These are phyloP conservation scores for Ceratocystis colombiana DNA, from an alignment of 2,329 filamentous ascomycete species.

Conservation along the genomic window DNA sequence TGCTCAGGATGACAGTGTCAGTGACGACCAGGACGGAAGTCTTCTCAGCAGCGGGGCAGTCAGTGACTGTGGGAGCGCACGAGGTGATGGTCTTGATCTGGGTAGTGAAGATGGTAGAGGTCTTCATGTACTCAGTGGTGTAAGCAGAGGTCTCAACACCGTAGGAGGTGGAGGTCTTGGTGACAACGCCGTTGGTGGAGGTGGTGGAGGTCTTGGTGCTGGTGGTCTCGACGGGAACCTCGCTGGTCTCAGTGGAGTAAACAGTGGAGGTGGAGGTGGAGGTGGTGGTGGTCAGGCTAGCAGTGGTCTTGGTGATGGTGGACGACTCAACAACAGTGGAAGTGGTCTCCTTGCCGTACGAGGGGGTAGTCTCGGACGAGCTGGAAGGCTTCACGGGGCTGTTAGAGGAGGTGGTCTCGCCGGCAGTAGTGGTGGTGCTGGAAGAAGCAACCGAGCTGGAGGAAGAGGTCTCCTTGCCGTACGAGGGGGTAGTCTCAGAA, in stretches of 20 bases:
- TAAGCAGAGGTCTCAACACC: constrained; percentile 26
- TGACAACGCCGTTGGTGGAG: constrained; percentile 21
- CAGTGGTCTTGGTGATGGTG: constrained; percentile 28
- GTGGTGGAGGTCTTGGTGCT: constrained; percentile 23
- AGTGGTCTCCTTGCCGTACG: constrained; percentile 25
- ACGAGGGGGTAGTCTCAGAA: constrained; percentile 12
- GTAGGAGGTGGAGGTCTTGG: constrained; percentile 20
- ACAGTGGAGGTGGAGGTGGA: constrained; percentile 21
- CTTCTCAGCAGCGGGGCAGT: constrained; percentile 42
- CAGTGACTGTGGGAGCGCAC: constrained; percentile 38
- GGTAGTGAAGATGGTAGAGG: constrained; percentile 44
- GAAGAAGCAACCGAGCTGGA: background rate
- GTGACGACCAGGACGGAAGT: constrained; percentile 41
- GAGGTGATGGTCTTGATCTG: constrained; percentile 42
- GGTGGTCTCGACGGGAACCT: constrained; percentile 24
- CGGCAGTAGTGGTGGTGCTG: constrained; percentile 9
- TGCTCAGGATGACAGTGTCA: constrained; percentile 46
- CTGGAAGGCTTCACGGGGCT: constrained; percentile 25
- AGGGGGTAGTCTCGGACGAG: constrained; percentile 17
- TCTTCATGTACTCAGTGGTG: constrained; percentile 36
- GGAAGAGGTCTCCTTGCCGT: constrained; percentile 20
- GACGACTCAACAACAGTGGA: constrained; percentile 29
- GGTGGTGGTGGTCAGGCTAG: constrained; percentile 19
- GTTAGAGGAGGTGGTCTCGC: constrained; percentile 19
- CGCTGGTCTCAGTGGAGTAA: constrained; percentile 22